Percentiles rank a stretch among this genome's conserved stretches.
Conservation (phyloP, 1,139 yeast genomes). For the Suhomyces atakaporum region DNA sequence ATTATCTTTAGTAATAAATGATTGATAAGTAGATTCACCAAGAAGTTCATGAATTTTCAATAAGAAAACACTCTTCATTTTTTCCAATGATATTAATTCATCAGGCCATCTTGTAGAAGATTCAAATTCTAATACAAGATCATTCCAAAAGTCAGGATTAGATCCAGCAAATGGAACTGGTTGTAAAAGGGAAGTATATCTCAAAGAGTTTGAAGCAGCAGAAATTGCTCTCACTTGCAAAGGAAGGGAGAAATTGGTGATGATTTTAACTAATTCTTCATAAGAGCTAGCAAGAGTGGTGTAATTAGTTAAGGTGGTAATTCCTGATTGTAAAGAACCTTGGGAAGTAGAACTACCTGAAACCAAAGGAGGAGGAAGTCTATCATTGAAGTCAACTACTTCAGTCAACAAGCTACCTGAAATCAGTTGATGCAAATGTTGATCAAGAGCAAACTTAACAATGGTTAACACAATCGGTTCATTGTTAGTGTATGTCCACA, state of each 20-base stretch:
- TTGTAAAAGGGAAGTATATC: conserved; percentile 71
- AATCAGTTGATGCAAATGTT: conserved; percentile 58
- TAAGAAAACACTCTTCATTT: conserved; percentile 86
- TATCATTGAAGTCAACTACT: conserved; percentile 46
- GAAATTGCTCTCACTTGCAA: conserved; percentile 67
- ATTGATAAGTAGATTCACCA: conserved; percentile 52
- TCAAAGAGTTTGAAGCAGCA: conserved; percentile 71
- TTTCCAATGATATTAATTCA: conserved; percentile 79
- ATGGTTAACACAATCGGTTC: conserved; percentile 72
- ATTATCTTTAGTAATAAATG: conserved; percentile 64
- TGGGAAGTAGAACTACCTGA: conserved; percentile 34
- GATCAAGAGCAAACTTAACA: conserved; percentile 58
- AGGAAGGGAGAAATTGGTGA: conserved; percentile 64
- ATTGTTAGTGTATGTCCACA: conserved; percentile 66
- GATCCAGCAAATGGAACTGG: conserved; percentile 84
- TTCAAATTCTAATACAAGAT: conserved; percentile 83
- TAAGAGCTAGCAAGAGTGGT: conserved; percentile 63
- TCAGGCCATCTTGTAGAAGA: conserved; percentile 95
- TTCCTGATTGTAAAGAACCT: conserved; percentile 53
- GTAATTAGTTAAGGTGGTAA: conserved; percentile 54
- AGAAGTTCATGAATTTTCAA: conserved; percentile 68
- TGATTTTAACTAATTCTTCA: conserved; percentile 59
- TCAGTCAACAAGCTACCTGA: conserved; percentile 44
- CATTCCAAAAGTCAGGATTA: conserved; percentile 80
- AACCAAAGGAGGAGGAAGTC: conserved; percentile 58